These are phyloP conservation scores for Wickerhamiella cacticola DNA, from an alignment of 805 yeast species.

Conservation along the genomic window DNA sequence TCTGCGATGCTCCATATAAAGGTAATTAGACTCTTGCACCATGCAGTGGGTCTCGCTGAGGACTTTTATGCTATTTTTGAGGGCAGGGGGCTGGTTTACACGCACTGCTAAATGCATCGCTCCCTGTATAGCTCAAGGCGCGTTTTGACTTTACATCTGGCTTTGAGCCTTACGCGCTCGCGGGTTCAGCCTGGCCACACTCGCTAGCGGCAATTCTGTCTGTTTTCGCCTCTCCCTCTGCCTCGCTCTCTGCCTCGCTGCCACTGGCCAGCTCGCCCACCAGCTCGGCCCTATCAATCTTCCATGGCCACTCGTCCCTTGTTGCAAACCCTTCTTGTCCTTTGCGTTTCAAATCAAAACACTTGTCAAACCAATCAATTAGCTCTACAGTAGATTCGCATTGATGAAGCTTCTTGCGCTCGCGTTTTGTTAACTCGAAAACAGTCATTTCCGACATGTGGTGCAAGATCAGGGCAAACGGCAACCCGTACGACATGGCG, in stretches of 20 bases:
- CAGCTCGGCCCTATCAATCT: background rate
- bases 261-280: background rate
- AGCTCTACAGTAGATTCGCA: slow-evolving; percentile 46
- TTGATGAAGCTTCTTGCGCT: slow-evolving; percentile 54
- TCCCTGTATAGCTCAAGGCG: too few relatives aligned
- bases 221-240: too few relatives aligned
- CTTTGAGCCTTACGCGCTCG: too few relatives aligned
- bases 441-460: slow-evolving; percentile 82
- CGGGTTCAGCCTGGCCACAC: too few relatives aligned
- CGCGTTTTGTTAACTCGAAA: slow-evolving; percentile 35
- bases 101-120: too few relatives aligned
- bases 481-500: slow-evolving; percentile 69
- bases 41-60: too few relatives aligned
- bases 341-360: slow-evolving; percentile 52
- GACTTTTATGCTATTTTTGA: too few relatives aligned
- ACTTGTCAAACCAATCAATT: slow-evolving; percentile 69
- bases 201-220: too few relatives aligned
- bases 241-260: background rate
- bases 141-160: too few relatives aligned
- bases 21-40: too few relatives aligned
- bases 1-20: too few relatives aligned
- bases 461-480: slow-evolving; percentile 73
- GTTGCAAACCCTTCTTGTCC: slow-evolving; percentile 62
- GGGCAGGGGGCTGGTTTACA: too few relatives aligned
- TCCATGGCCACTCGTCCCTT: slow-evolving; percentile 36